These are phyloP conservation scores for Lactifluus pinguis DNA, from an alignment of 768 basidiomycete species.

Conservation along the genomic window DNA sequence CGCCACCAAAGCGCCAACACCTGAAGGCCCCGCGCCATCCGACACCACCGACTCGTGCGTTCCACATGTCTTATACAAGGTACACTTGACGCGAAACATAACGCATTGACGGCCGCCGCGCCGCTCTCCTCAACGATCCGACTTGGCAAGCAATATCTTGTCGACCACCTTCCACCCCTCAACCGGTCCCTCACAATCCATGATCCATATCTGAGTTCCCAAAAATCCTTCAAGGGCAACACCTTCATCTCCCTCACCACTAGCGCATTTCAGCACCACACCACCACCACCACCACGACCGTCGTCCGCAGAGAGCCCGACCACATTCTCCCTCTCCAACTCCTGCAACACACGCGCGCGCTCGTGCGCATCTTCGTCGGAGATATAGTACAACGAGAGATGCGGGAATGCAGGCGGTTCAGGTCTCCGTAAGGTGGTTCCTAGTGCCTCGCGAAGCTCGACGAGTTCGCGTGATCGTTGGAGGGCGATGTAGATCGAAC, in stretches of 20 bases:
- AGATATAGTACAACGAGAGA: constrained; percentile 65
- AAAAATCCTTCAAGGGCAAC: constrained; percentile 31
- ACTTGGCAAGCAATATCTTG: constrained; percentile 24
- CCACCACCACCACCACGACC: constrained; percentile 16
- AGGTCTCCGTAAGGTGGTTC: constrained; percentile 27
- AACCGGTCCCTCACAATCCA: constrained; percentile 51
- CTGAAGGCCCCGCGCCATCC: too few species aligned
- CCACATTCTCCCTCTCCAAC: constrained; percentile 31
- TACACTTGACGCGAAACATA: background rate
- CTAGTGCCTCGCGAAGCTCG: constrained; percentile 41
- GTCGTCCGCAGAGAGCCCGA: constrained; percentile 21
- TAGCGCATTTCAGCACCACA: constrained; percentile 26
- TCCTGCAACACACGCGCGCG: constrained; percentile 39
- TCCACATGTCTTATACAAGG: background rate
- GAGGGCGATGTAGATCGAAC: constrained; percentile 56
- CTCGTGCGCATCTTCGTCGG: constrained; percentile 52
- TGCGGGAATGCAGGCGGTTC: constrained; percentile 58
- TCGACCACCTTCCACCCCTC: constrained; percentile 46
- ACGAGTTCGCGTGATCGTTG: constrained; percentile 36
- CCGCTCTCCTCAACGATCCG: background rate
- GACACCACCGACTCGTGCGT: too few species aligned
- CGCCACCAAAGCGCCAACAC: too few species aligned
- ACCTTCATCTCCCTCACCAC: constrained; percentile 18
- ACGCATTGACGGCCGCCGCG: background rate
- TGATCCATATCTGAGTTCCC: constrained; percentile 48